Evolutionary conservation across 306 rosid genomes (phyloP), one percentile per base, ranked within the genome.

Genomic region (Sphenostylis stenocarpa): DNA sequence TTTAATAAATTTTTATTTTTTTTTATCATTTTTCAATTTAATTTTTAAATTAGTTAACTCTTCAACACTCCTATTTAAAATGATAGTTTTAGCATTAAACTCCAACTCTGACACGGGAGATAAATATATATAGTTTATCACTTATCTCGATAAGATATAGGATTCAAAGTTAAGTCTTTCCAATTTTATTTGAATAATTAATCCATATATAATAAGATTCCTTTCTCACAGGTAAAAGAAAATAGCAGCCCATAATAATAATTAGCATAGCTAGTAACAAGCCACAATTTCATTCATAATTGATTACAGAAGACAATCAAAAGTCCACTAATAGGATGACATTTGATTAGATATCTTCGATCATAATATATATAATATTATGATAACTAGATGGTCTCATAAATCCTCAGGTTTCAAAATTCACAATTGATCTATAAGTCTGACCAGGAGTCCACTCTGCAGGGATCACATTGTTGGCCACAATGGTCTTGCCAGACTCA

Each of bases 391-490:
- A 53, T 2, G 8, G 2, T 5, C 7, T 1, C 70, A 20, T 38
- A 4, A 48, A 38, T 41, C 21, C 3, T 64, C 31, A 84, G 24
- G n/a, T n/a, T 17, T 52, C 3, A 29, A 91, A 86, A 58, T 91
- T 91, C 33, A 88, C 86, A 10, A 77, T 26, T 0, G 96, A 89
- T 80, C 88, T 77, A 11, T 91, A 91, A 63, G 83, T 89, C n/a
- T 86, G 83, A 26, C 92, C 97, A 1, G 97, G 86, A 0, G 11
- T 26, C 97, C 97, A 91, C 8, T 86, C 88, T 0, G 79, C 89
- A 20, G 97, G 97, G n/a, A 91, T 91, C 28, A 88, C 94, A 20
- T 85, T 74, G 28, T 68, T 71, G 0, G 91, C 91, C 8, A 86
- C 89, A 12, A 91, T 16, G 2, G 72, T 49, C 15, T 80, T 75